Evolutionary conservation across 139 green algal species (phyloP), one percentile per base, ranked within the genome.

Genomic region (Tetradesmus obliquus): DNA sequence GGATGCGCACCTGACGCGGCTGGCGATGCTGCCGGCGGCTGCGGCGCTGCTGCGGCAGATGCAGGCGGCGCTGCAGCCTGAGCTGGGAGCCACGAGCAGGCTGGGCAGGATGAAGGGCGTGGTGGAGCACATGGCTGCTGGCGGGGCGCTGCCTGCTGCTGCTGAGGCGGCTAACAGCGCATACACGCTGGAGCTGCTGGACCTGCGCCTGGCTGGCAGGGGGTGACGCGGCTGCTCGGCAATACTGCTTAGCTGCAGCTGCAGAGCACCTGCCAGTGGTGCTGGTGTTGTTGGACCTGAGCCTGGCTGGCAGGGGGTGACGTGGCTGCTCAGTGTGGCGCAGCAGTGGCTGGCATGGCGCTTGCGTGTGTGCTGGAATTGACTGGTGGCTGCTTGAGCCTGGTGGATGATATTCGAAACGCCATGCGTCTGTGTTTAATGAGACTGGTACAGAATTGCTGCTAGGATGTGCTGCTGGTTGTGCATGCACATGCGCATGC

Each of bases 161-260:
- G 92, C 94, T 80, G 84, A 93, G n/a, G 94, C 94, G 19, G 91
- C 93, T 1, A 92, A 91, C 22, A 94, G 91, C 3, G 87, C 92
- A 66, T 96, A 96, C 90, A 95, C 93, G 15, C 92, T 94, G 9
- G 92, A 96, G 87, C 79, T 95, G 71, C 71, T 95, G 7, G 94
- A 95, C 82, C 90, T 95, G 66, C 79, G 93, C 20, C 55, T 92
- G 79, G 76, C 71, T 17, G 69, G 69, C 45, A 32, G 53, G 7
- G 58, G 55, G 8, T 87, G 66, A 3, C 15, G 15, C 2, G 60
- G 60, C 60, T 71, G 8, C 2, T 71, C 60, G 19, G 19, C 7
- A 71, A 3, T 76, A 24, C 32, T 45, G 32, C 32, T 45, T 45
- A 45, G 32, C 32, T 45, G 32, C 32, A 45, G 32, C 32, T 45